A percentile compares a stretch with the other conserved stretches of the same genome.
These are phyloP conservation scores for Danielia oregonensis DNA, from an alignment of 805 yeast genomes.

Conservation along the genomic window DNA sequence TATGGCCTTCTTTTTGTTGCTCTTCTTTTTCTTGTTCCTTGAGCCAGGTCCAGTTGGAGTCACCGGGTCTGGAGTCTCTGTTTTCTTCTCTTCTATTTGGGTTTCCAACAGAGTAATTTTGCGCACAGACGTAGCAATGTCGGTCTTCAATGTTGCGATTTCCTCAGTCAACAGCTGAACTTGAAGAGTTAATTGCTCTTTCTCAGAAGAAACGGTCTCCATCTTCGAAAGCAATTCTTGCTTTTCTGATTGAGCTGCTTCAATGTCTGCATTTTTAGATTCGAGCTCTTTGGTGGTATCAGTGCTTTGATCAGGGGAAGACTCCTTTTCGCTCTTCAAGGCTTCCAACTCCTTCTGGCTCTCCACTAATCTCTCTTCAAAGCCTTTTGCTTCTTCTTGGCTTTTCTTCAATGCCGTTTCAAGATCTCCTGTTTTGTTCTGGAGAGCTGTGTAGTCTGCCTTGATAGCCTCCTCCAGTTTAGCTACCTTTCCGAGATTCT, in stretches of 20 bases:
- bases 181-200: background rate
- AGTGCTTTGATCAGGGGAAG: background rate
- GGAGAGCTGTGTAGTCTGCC: slow-evolving; percentile 1
- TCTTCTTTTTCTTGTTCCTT: slow-evolving; percentile 23
- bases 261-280: background rate
- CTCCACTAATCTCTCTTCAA: slow-evolving; percentile 1
- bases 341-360: slow-evolving; percentile 10
- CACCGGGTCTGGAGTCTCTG: no score
- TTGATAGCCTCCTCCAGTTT: slow-evolving; percentile 7
- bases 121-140: background rate
- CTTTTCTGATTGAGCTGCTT: background rate
- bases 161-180: background rate
- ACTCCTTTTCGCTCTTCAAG: background rate
- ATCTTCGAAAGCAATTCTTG: background rate
- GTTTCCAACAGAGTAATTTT: background rate
- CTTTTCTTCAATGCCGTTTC: slow-evolving; percentile 8
- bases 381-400: slow-evolving; percentile 2
- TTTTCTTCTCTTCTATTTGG: background rate
- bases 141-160: background rate
- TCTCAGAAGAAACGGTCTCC: background rate
- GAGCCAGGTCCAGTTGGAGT: slow-evolving; percentile 4
- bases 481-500: slow-evolving; percentile 19
- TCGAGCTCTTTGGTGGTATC: background rate
- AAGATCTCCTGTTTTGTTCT: slow-evolving; percentile 10
- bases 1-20: slow-evolving; percentile 4